Conservation (phyloP, 495 filamentous ascomycete genomes). For the Pseudoneurospora amorphoporcata region DNA sequence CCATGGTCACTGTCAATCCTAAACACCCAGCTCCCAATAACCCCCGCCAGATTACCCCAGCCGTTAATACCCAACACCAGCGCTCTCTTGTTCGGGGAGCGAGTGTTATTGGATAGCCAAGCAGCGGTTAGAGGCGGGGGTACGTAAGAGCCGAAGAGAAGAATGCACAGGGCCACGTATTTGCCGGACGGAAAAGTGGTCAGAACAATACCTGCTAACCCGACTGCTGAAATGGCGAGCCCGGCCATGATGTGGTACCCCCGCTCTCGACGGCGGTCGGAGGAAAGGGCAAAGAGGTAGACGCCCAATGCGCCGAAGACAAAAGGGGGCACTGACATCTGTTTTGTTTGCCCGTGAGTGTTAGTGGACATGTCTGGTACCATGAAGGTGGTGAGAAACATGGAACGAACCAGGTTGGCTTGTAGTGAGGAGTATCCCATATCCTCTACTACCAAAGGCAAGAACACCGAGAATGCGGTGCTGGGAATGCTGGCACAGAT, state of each 20-base stretch:
- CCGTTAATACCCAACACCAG: slow-evolving; percentile 50
- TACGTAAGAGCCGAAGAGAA: slow-evolving; percentile 44
- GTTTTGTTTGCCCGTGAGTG: not conserved
- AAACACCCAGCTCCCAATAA: slow-evolving; percentile 39
- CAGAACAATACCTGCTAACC: slow-evolving; percentile 35
- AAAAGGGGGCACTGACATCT: slow-evolving; percentile 46
- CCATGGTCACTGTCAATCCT: slow-evolving; percentile 26
- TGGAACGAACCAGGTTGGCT: slow-evolving; percentile 33
- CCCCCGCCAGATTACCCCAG: slow-evolving; percentile 48
- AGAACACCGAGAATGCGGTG: slow-evolving; percentile 45
- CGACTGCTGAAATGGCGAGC: slow-evolving; percentile 34
- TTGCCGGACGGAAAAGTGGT: slow-evolving; percentile 20
- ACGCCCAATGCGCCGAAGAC: slow-evolving; percentile 39
- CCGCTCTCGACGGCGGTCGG: slow-evolving; percentile 25
- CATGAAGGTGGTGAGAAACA: not conserved
- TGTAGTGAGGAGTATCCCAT: slow-evolving; percentile 32
- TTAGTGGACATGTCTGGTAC: not conserved
- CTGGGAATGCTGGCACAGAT: slow-evolving; percentile 43
- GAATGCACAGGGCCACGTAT: slow-evolving; percentile 43
- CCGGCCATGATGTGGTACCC: slow-evolving; percentile 40
- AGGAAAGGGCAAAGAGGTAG: slow-evolving; percentile 22
- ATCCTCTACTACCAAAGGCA: slow-evolving; percentile 40
- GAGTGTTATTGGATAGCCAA: slow-evolving; percentile 46
- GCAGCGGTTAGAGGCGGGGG: slow-evolving; percentile 46
- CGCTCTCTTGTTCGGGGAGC: slow-evolving; percentile 34